Base-by-base conservation (phyloP, 768 basidiomycete genomes). In the Boletus sp. region DNA sequence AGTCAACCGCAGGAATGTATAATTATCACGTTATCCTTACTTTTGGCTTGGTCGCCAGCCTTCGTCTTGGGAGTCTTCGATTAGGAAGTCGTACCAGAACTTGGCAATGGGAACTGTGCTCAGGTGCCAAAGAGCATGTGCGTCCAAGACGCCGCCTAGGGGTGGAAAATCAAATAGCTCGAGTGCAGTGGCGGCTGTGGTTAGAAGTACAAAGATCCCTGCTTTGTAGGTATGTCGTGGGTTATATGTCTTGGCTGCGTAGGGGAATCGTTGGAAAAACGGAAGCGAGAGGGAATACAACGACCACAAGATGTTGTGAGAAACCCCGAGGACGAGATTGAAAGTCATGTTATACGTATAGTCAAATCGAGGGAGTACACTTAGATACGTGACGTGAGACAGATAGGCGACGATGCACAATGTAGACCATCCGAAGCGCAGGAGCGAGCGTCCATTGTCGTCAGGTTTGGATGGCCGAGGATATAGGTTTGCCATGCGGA, bases 151-250 rank as follows among this genome's bases (percentile, higher is more conserved):
- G 35, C 94, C 72, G n/a, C 68, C 66, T 72, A 86, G 78, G 0
- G 94, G 91, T 0, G 94, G 83, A 66, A 98, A 98, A 68, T 99
- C 96, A 60, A 96, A 85, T 4, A 99, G 69, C 67, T 99, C 96
- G 33, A 99, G 78, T 1, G 78, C 76, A 3, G 87, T 92, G 14
- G 92, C 89, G 2, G 79, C 77, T 0, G 85, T 91, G 1, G 90
- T 92, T 15, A 91, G 70, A 11, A 80, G 64, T 4, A 92, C 87
- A 56, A 93, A 83, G 0, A 83, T 33, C 0, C 78, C 83, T 2
- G 84, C 80, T 64, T 82, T 83, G 53, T 68, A 71, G 8, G 77
- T 79, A 62, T 83, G 83, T 5, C 66, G 49, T 5, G 87, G 87
- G 29, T 85, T 77, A 67, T 91, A 88, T 3, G 77, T 65, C 67